Evolutionary conservation across 768 basidiomycete genomes (phyloP), one percentile per base, ranked within the genome.

Genomic region (Mycena olivaceomarginata): DNA sequence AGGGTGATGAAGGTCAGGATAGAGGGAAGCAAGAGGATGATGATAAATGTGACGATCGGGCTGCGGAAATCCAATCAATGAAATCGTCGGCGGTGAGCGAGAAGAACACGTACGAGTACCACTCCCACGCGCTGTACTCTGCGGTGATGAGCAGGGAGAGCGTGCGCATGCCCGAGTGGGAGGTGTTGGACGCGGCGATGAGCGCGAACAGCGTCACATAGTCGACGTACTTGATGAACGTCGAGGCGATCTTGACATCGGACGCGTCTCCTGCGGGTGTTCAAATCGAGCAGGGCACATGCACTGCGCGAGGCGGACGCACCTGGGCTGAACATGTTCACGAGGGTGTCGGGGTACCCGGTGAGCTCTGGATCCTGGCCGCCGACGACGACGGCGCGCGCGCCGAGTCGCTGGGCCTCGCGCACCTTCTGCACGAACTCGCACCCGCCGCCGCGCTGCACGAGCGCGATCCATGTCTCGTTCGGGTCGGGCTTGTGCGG

Each of bases 261-360:
- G 94, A 94, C 2, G 97, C 92, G 82, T 98, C 97, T 82, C 92
- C 97, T 96, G 83, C 40, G n/a, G 57, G 22, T 60, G 60, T 70
- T 11, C 63, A 64, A 43, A 43, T 43, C 60, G 40, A 2, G 9
- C 39, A 10, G 13, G 7, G 20, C 7, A 12, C 37, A 18, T 8
- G 10, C 46, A 62, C 4, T 1, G 15, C 20, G 10, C 10, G 25
- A 20, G 7, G 2, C 20, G 82, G 75, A 82, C 90, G 69, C 65
- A 95, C 97, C 95, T 85, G 95, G 95, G 84, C 94, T 96, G 86
- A 95, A 98, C 96, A 98, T 98, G 81, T 95, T 97, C 68, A 97
- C 90, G 76, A 98, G 88, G 39, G 92, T 89, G 82, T 97, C 94
- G 46, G 97, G 92, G 77, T 91, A 90, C 9, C 93, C 95, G 46